phyloP scores from a whole-genome alignment of 345 rosid species.

The Sonneratia caseolaris region DNA sequence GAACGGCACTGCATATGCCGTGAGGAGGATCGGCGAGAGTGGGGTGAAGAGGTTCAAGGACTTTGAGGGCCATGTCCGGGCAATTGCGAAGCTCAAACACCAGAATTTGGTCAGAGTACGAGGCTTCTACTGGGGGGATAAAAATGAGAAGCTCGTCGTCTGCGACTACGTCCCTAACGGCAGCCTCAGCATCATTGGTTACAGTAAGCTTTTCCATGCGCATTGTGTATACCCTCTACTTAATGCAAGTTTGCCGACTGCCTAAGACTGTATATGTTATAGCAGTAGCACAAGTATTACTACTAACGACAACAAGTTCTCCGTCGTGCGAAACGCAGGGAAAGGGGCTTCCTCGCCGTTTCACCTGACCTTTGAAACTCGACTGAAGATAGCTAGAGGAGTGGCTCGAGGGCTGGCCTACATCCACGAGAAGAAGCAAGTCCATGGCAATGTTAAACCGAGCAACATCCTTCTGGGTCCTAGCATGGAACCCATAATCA shows the following conservation, averaged over 20 bases:
- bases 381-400: constrained; percentile 76
- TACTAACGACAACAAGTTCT: background rate
- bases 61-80: constrained; percentile 58
- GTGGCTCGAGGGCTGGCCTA: constrained; percentile 63
- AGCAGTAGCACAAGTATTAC: too few relatives aligned
- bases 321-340: constrained; percentile 4
- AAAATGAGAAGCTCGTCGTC: constrained; percentile 69
- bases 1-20: constrained; percentile 61
- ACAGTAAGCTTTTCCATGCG: constrained; percentile 33
- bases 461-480: constrained; percentile 57
- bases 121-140: constrained; percentile 78
- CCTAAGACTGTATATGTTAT: background rate
- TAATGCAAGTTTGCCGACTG: too few relatives aligned
- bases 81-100: constrained; percentile 56
- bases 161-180: constrained; percentile 65
- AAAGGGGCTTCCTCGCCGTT: constrained; percentile 43
- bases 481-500: constrained; percentile 54
- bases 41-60: constrained; percentile 44
- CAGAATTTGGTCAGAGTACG: constrained; percentile 58
- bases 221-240: too few relatives aligned
- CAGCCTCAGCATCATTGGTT: constrained; percentile 44
- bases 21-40: constrained; percentile 75
- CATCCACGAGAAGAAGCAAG: constrained; percentile 70
- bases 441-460: constrained; percentile 75
- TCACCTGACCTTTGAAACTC: constrained; percentile 37